phyloP scores from a whole-genome alignment of 2,329 filamentous ascomycete species.

The Fusarium setosum region DNA sequence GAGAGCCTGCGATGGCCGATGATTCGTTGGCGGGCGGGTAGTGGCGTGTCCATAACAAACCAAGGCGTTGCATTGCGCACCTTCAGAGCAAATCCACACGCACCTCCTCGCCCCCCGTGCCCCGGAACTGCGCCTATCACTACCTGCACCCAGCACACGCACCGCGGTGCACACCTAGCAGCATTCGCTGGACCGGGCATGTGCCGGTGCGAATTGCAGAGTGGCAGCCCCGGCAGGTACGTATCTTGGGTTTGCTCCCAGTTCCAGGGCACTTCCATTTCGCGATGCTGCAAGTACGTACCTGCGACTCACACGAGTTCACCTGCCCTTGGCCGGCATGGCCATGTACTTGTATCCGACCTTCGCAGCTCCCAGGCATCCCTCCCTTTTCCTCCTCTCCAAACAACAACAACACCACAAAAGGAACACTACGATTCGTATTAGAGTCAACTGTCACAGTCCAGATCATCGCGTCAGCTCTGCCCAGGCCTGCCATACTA shows the following conservation, averaged over 20 bases:
- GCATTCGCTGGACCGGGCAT: not conserved
- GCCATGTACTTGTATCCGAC: conserved; percentile 43
- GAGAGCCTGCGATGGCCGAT: not conserved
- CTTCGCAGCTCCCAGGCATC: conserved; percentile 44
- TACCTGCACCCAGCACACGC: conserved; percentile 25
- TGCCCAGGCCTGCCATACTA: conserved; percentile 45
- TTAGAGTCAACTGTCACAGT: conserved; percentile 71
- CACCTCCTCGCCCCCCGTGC: conserved; percentile 22
- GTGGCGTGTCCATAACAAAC: conserved; percentile 21
- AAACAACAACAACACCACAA: conserved; percentile 63
- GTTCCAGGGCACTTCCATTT: conserved; percentile 25
- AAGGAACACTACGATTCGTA: conserved; percentile 62
- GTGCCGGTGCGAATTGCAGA: not conserved
- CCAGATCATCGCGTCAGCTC: conserved; percentile 68
- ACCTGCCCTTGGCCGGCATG: conserved; percentile 40
- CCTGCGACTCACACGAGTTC: conserved; percentile 39
- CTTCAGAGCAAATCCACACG: conserved; percentile 12
- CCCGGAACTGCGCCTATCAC: conserved; percentile 34
- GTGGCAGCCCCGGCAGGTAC: not conserved
- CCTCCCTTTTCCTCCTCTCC: conserved; percentile 51
- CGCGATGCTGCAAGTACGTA: conserved; percentile 37
- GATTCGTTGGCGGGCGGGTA: not conserved
- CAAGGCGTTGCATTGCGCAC: conserved; percentile 13
- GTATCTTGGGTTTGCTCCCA: conserved; percentile 12
- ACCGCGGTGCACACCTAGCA: conserved; percentile 7